These are phyloP conservation scores for Pulicaria dysenterica DNA, from an alignment of 129 eudicot species.

Conservation along the genomic window DNA sequence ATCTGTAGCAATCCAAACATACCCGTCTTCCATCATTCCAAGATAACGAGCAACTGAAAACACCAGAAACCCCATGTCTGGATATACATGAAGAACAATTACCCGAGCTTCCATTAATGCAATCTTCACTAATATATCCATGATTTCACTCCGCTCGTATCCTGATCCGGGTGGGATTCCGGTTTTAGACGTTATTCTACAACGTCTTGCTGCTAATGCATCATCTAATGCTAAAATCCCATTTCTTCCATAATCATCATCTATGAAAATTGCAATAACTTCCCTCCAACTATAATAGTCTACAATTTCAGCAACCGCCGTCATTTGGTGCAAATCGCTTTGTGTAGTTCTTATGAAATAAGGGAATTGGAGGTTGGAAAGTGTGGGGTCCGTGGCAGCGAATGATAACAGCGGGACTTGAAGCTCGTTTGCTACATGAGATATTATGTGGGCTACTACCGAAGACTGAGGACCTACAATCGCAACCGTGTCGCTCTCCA, in stretches of 20 bases:
- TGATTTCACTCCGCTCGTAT: constrained; percentile 54
- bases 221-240: constrained; percentile 81
- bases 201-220: constrained; percentile 75
- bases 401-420: constrained; percentile 85
- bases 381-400: constrained; percentile 92
- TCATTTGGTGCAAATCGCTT: constrained; percentile 86
- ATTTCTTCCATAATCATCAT: constrained; percentile 91
- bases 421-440: constrained; percentile 71
- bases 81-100: constrained; percentile 81
- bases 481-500: constrained; percentile 79
- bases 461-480: constrained; percentile 93
- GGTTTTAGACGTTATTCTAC: constrained; percentile 62
- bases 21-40: constrained; percentile 90
- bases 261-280: constrained; percentile 66
- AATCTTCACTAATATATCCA: constrained; percentile 82
- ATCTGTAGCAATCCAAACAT: constrained; percentile 92
- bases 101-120: constrained; percentile 80
- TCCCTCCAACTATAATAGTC: constrained; percentile 73
- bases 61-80: constrained; percentile 58
- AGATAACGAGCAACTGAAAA: constrained; percentile 72
- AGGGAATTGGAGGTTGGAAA: constrained; percentile 79
- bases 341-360: constrained; percentile 77
- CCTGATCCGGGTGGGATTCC: constrained; percentile 67
- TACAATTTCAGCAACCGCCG: constrained; percentile 68
- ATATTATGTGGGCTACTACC: constrained; percentile 73